These are phyloP conservation scores for Microcyclosporella mali DNA, from an alignment of 2,329 filamentous ascomycete genomes.

Conservation along the genomic window DNA sequence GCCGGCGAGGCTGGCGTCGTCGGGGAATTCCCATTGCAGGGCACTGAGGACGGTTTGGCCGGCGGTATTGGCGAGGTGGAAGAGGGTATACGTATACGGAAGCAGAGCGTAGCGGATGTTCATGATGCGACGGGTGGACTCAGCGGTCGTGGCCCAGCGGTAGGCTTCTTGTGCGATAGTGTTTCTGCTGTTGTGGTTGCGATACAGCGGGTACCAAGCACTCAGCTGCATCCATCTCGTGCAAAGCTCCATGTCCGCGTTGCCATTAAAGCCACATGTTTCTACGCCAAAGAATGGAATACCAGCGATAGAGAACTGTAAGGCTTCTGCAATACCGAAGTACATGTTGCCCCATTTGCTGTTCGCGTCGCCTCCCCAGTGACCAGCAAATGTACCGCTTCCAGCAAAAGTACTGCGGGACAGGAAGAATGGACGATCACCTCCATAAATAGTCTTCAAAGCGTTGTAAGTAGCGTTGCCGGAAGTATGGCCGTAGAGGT, in stretches of 20 bases:
- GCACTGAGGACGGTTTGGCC: constrained; percentile 66
- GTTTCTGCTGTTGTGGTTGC: constrained; percentile 60
- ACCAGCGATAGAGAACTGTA: constrained; percentile 24
- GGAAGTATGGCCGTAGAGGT: constrained; percentile 24
- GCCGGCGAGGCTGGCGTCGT: constrained; percentile 58
- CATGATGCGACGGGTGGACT: constrained; percentile 60
- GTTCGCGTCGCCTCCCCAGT: constrained; percentile 29
- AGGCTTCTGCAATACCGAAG: constrained; percentile 25
- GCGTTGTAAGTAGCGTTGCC: constrained; percentile 26
- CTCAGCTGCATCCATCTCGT: constrained; percentile 34
- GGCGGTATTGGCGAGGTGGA: constrained; percentile 56
- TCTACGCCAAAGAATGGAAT: constrained; percentile 29
- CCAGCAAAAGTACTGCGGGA: constrained; percentile 26
- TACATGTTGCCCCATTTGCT: constrained; percentile 26
- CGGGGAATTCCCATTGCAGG: constrained; percentile 64
- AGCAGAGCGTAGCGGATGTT: constrained; percentile 61
- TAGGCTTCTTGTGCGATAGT: constrained; percentile 25
- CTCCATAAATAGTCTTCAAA: constrained; percentile 20
- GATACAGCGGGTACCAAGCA: constrained; percentile 71
- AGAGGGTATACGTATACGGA: constrained; percentile 67
- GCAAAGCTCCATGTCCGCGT: constrained; percentile 26
- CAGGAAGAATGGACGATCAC: constrained; percentile 24
- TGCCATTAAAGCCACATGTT: constrained; percentile 26
- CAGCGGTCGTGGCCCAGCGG: constrained; percentile 56
- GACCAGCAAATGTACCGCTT: constrained; percentile 18